phyloP scores from a whole-genome alignment of 2,329 filamentous ascomycete genomes.

The Pseudophaeomoniella oleicola region DNA sequence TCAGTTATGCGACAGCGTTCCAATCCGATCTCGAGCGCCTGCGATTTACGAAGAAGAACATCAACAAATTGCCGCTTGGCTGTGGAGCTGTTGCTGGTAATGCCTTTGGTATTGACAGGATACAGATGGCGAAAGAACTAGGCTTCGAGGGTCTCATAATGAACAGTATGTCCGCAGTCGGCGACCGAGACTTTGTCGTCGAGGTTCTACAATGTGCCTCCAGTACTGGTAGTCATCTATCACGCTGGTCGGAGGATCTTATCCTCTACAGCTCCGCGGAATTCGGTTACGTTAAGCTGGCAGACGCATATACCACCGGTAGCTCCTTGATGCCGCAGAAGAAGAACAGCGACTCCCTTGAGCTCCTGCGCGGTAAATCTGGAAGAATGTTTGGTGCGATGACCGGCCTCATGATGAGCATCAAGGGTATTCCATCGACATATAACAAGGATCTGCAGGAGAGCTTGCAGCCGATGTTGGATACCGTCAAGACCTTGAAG shows the following conservation, averaged over 20 bases:
- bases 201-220: conserved; percentile 70
- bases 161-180: conserved; percentile 59
- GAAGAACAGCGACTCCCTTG: conserved; percentile 65
- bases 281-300: conserved; percentile 61
- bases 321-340: conserved; percentile 71
- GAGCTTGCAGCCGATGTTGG: conserved; percentile 70
- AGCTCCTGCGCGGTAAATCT: conserved; percentile 62
- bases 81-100: conserved; percentile 70
- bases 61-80: conserved; percentile 58
- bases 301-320: conserved; percentile 68
- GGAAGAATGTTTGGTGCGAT: conserved; percentile 69
- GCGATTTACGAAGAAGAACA: conserved; percentile 55
- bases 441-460: conserved; percentile 95
- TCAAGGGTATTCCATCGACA: conserved; percentile 62
- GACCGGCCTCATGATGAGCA: conserved; percentile 62
- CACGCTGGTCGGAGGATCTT: conserved; percentile 69
- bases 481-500: conserved; percentile 64
- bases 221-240: conserved; percentile 67
- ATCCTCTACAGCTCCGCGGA: conserved; percentile 69
- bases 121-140: conserved; percentile 63
- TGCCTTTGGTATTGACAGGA: conserved; percentile 67
- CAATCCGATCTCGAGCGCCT: conserved; percentile 62
- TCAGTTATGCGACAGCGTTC: conserved; percentile 61
- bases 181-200: conserved; percentile 67
- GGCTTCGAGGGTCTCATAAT: conserved; percentile 57